A percentile compares a stretch with the other conserved stretches of the same genome.
phyloP scores from a whole-genome alignment of 306 rosid species.

The Casuarina cunninghamiana region DNA sequence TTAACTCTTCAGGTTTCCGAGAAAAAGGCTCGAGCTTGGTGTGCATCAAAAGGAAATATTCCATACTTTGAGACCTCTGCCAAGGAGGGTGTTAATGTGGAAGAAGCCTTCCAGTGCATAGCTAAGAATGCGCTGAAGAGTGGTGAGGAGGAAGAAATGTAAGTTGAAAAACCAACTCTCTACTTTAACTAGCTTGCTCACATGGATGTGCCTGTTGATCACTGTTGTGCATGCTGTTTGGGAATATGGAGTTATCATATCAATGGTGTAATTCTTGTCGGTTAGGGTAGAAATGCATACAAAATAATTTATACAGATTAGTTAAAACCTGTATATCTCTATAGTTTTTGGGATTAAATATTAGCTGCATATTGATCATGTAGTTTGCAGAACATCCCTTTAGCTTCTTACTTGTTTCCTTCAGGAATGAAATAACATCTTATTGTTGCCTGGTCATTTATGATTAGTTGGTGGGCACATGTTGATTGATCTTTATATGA shows the following conservation, averaged over 20 bases:
- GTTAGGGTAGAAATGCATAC: not conserved
- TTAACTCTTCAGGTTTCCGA: constrained; percentile 69
- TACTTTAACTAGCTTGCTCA: constrained; percentile 7
- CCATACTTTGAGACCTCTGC: constrained; percentile 99
- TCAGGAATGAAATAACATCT: not conserved
- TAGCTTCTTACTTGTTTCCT: not conserved
- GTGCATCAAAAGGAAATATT: constrained; percentile 97
- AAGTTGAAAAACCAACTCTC: constrained; percentile 43
- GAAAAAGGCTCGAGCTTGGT: constrained; percentile 99
- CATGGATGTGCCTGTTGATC: constrained; percentile 1
- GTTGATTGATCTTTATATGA: not conserved
- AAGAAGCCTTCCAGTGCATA: constrained; percentile 97
- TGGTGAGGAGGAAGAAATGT: constrained; percentile 98
- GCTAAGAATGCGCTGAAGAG: constrained; percentile 93
- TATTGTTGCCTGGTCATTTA: not conserved
- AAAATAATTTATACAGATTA: not conserved
- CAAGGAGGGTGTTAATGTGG: constrained; percentile 95
- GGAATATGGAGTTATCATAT: not conserved
- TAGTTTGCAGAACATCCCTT: not conserved
- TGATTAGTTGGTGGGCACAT: not conserved
- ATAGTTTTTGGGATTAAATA: not conserved
- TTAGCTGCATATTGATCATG: not conserved
- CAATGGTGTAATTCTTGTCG: not conserved
- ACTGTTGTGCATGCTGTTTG: not conserved
- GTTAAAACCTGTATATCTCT: not conserved